phyloP scores from a whole-genome alignment of 345 rosid species.

The Luvunga scandens region DNA sequence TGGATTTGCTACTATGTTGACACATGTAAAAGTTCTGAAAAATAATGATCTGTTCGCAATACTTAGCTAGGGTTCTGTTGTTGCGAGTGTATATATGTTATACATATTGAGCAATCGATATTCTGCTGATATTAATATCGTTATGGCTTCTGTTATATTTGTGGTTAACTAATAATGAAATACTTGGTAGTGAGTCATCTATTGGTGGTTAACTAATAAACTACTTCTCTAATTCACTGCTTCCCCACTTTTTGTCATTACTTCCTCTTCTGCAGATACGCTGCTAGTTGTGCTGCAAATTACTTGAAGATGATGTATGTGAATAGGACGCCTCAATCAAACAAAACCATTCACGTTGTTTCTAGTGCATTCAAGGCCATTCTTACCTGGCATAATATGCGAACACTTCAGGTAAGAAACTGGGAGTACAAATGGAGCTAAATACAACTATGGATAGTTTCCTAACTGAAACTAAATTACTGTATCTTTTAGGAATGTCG shows the following conservation, averaged over 20 bases:
- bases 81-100: background rate
- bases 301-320: slow-evolving; percentile 71
- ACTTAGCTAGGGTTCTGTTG: background rate
- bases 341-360: slow-evolving; percentile 72
- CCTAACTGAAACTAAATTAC: background rate
- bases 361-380: slow-evolving; percentile 85
- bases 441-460: background rate
- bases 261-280: slow-evolving; percentile 48
- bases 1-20: background rate
- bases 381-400: slow-evolving; percentile 89
- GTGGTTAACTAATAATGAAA: background rate
- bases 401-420: slow-evolving; percentile 79
- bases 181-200: background rate
- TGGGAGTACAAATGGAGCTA: background rate
- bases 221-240: background rate
- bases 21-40: background rate
- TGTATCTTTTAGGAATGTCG: slow-evolving; percentile 72
- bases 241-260: background rate
- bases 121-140: background rate
- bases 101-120: background rate
- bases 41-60: background rate
- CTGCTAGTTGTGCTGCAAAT: slow-evolving; percentile 75
- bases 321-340: slow-evolving; percentile 77
- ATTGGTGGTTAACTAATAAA: background rate
- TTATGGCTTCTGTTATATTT: background rate